Conservation (phyloP, 192 early-diverging fungal species). For the Chytriomyces hyalinus region DNA sequence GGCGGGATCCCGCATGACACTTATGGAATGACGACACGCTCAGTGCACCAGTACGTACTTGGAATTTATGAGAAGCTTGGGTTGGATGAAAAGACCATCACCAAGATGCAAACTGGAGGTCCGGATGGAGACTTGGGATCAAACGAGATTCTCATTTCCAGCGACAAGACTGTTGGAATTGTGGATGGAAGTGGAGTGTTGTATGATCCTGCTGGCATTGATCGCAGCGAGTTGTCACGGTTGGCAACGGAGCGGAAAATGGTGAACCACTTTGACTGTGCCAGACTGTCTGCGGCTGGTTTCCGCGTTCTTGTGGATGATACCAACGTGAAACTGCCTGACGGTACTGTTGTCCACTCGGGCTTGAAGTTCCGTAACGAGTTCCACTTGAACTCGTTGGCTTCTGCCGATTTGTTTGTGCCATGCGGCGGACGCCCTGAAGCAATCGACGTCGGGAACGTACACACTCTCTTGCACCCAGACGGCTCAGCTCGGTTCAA, state of each 20-base stretch:
- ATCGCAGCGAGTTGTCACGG: constrained; percentile 83
- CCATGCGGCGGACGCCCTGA: constrained; percentile 99
- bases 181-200: constrained; percentile 96
- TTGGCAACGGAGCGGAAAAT: constrained; percentile 84
- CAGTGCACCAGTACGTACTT: constrained; percentile 98
- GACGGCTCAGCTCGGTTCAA: constrained; percentile 92
- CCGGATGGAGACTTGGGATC: constrained; percentile 98
- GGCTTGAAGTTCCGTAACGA: constrained; percentile 95
- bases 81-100: constrained; percentile 77
- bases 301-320: constrained; percentile 96
- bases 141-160: constrained; percentile 98
- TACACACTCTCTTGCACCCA: constrained; percentile 73
- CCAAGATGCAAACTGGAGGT: constrained; percentile 96
- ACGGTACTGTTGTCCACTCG: constrained; percentile 82
- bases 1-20: constrained; percentile 96
- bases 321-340: constrained; percentile 83
- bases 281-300: constrained; percentile 79
- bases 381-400: constrained; percentile 89
- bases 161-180: constrained; percentile 91
- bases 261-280: constrained; percentile 85
- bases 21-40: constrained; percentile 98
- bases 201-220: constrained; percentile 89
- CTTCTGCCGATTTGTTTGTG: constrained; percentile 87
- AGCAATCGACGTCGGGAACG: constrained; percentile 91
- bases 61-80: constrained; percentile 80